Evolutionary conservation across 2,329 filamentous ascomycete genomes (phyloP).

Genomic region (Penicillium sclerotigenum): DNA sequence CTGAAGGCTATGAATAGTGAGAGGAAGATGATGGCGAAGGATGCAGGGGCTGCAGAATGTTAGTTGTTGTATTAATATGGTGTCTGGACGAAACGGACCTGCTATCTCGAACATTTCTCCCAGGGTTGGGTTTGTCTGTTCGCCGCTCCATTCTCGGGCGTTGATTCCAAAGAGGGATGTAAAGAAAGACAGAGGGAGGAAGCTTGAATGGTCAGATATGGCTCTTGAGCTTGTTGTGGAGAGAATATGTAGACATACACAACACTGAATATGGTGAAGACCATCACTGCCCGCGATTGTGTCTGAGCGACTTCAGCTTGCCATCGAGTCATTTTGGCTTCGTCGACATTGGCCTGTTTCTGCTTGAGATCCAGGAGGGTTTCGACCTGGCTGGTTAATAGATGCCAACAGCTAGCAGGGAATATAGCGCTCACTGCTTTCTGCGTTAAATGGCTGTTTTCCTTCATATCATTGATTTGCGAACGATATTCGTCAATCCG

Average conservation of each 20-base stretch:
- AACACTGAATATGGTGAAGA: conserved; percentile 59
- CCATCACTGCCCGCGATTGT: conserved; percentile 61
- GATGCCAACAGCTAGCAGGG: neutral
- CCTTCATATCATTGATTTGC: conserved; percentile 56
- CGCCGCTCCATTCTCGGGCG: conserved; percentile 57
- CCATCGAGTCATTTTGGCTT: conserved; percentile 60
- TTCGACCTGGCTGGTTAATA: conserved; percentile 49
- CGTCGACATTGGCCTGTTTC: conserved; percentile 64
- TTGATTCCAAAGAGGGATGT: conserved; percentile 66
- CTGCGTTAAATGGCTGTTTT: conserved; percentile 56
- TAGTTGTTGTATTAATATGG: neutral
- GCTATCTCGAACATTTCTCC: conserved; percentile 28
- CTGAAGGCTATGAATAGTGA: conserved; percentile 58
- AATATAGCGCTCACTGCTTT: conserved; percentile 48
- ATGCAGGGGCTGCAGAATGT: conserved; percentile 36
- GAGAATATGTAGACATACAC: conserved; percentile 39
- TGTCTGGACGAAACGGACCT: conserved; percentile 15
- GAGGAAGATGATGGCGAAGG: conserved; percentile 50
- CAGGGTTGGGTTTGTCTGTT: conserved; percentile 38
- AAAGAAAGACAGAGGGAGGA: conserved; percentile 63
- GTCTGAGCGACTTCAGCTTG: conserved; percentile 62
- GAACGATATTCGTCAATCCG: conserved; percentile 56
- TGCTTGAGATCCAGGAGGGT: conserved; percentile 66
- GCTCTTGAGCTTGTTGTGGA: too few relatives aligned
- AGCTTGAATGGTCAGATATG: conserved; percentile 30